Percentiles rank a stretch among this genome's conserved stretches.
These are phyloP conservation scores for Ganoderma leucocontextum DNA, from an alignment of 1,284 basidiomycete species.

Conservation along the genomic window DNA sequence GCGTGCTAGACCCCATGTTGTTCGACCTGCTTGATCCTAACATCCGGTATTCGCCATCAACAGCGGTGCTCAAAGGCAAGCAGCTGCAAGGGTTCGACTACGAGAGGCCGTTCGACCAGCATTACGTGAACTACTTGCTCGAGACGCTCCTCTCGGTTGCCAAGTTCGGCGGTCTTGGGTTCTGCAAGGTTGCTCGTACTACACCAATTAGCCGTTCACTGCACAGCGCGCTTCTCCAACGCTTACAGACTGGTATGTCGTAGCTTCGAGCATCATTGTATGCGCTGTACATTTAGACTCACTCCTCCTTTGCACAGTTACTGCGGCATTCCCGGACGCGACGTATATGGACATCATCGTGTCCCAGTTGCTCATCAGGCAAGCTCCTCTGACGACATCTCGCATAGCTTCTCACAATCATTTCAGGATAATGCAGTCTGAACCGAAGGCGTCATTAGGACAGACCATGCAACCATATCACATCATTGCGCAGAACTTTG, in stretches of 20 bases:
- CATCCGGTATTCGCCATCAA: conserved; percentile 60
- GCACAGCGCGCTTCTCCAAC: conserved; percentile 63
- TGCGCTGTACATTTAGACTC: conserved; percentile 6
- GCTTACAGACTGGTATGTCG: conserved; percentile 64
- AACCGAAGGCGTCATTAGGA: conserved; percentile 60
- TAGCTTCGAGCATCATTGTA: background rate
- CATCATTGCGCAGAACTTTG: conserved; percentile 72
- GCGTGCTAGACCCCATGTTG: conserved; percentile 90
- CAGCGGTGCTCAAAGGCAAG: conserved; percentile 64
- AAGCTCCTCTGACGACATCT: conserved; percentile 30
- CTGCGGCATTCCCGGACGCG: conserved; percentile 59
- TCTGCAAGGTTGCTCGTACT: conserved; percentile 73
- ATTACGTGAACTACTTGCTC: conserved; percentile 73
- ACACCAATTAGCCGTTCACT: conserved; percentile 69
- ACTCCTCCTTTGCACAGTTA: conserved; percentile 49
- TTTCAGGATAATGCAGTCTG: conserved; percentile 76
- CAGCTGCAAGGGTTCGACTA: conserved; percentile 76
- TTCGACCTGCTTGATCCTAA: conserved; percentile 78
- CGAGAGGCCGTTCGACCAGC: conserved; percentile 81
- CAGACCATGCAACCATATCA: conserved; percentile 69
- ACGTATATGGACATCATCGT: conserved; percentile 82
- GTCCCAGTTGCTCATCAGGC: conserved; percentile 72
- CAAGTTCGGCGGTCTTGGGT: conserved; percentile 89
- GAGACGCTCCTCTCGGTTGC: conserved; percentile 83
- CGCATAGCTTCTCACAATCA: background rate